A percentile compares a stretch with the other conserved stretches of the same genome.
phyloP scores from a whole-genome alignment of 176 grass and related monocot genomes.

The Juncus effusus region DNA sequence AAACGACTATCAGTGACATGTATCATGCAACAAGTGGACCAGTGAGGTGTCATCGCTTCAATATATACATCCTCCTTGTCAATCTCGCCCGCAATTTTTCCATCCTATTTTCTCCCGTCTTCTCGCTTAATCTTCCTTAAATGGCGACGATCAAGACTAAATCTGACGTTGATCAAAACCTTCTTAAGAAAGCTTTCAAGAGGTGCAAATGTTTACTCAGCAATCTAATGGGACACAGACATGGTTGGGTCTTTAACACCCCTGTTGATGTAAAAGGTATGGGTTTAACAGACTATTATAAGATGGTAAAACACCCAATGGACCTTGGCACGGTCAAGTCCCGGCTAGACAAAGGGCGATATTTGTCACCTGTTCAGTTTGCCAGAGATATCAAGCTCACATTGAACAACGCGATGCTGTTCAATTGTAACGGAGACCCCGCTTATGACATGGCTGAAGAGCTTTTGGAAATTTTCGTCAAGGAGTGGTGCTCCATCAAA shows the following conservation, averaged over 20 bases:
- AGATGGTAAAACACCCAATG: constrained; percentile 25
- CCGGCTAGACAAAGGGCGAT: constrained; percentile 16
- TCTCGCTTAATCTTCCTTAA: too few relatives aligned
- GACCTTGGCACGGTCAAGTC: constrained; percentile 33
- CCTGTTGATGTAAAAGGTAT: constrained; percentile 29
- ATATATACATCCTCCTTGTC: too few relatives aligned
- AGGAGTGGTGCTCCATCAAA: constrained; percentile 16
- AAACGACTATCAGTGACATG: too few relatives aligned
- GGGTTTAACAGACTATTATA: constrained; percentile 12
- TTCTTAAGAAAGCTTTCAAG: constrained; percentile 13
- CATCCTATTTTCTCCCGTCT: too few relatives aligned
- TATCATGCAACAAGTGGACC: too few relatives aligned
- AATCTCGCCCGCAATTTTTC: too few relatives aligned
- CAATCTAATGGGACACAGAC: constrained; percentile 21
- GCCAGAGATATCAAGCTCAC: constrained; percentile 25
- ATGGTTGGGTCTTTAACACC: constrained; percentile 27
- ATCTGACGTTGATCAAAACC: not conserved
- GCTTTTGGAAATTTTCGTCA: constrained; percentile 19
- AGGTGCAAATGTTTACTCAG: constrained; percentile 14
- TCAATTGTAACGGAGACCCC: constrained; percentile 10
- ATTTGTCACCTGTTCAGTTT: constrained; percentile 23
- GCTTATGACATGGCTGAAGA: constrained; percentile 23
- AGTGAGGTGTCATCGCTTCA: too few relatives aligned
- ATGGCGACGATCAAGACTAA: not conserved
- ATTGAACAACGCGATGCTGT: constrained; percentile 26